These are phyloP conservation scores for Prototheca cutis DNA, from an alignment of 163 green algal genomes.

Conservation along the genomic window DNA sequence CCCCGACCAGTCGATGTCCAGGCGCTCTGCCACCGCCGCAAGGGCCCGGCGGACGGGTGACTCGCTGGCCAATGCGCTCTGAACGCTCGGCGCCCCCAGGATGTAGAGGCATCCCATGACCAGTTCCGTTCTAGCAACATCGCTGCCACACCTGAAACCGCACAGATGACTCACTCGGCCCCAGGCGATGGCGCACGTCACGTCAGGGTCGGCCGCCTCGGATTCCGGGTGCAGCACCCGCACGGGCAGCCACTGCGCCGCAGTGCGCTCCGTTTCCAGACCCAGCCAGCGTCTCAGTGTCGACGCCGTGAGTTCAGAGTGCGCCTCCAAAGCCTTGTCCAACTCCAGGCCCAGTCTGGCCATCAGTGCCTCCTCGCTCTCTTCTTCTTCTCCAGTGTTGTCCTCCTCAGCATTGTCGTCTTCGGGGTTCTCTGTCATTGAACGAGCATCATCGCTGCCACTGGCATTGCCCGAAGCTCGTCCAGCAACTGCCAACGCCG, in stretches of 20 bases:
- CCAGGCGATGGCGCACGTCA: constrained; percentile 21
- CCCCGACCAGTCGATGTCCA: too few relatives aligned
- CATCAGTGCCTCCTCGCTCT: constrained; percentile 15
- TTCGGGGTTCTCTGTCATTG: constrained; percentile 15
- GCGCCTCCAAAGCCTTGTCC: constrained; percentile 39
- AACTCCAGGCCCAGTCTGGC: constrained; percentile 41
- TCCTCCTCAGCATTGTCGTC: constrained; percentile 12
- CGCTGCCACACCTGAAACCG: too few relatives aligned
- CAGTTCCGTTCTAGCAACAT: too few relatives aligned
- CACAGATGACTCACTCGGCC: constrained; percentile 14
- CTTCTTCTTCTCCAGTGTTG: constrained; percentile 15
- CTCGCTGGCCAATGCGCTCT: too few relatives aligned
- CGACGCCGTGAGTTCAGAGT: constrained; percentile 24
- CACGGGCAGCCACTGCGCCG: constrained; percentile 34
- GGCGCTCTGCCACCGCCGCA: too few relatives aligned
- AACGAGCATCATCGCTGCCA: too few relatives aligned
- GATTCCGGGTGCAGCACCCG: constrained; percentile 3
- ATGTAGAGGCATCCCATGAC: too few relatives aligned
- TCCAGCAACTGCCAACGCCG: too few relatives aligned
- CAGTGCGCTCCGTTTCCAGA: constrained; percentile 29
- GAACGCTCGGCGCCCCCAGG: too few relatives aligned
- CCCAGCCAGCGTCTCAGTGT: constrained; percentile 37
- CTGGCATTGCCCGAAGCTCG: too few relatives aligned
- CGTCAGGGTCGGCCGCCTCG: constrained; percentile 4
- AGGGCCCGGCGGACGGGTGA: too few relatives aligned